Base-by-base conservation (phyloP, 306 rosid genomes). In the Spatholobus suberectus region DNA sequence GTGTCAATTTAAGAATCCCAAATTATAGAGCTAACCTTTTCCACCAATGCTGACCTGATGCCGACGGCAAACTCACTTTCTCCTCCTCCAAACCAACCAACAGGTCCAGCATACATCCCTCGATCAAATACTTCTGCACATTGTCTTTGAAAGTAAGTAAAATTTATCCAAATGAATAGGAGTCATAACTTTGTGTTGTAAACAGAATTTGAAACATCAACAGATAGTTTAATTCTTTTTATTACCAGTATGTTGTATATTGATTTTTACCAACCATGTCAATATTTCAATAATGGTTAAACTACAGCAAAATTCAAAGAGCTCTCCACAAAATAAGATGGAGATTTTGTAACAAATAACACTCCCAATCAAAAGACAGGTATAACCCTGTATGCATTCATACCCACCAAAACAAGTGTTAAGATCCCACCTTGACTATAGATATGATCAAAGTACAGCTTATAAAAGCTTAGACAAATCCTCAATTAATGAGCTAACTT, bases 51-150 rank as follows among this genome's bases (percentile, higher is more conserved):
- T 59, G 98, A 96, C 84, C 99, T 89, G 78, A 96, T 94, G 85
- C 98, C 99, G 73, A 96, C 99, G 0, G 98, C 98, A 88, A 96
- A 94, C 84, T 94, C 99, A 75, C 99, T 96, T 91, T 94, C 98
- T 68, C 92, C 98, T 29, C 99, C 98, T 73, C 99, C 98, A 77
- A 96, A 92, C 99, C 98, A 96, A 46, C 99, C 99, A 80, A 96
- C 94, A 63, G 98, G 99, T 72, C 98, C 99, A 70, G 98, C 99
- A 82, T 91, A 96, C 99, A 94, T 96, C 77, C 98, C 99, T 66
- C 98, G 85, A 80, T 96, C 99, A 84, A 96, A 94, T 81, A 91
- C 83, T 82, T 94, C 99, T 96, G 92, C 80, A 86, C 41, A 80
- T 61, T 40, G 61, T 63, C 29, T 41, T 66, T 61, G 32, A 70